Evolutionary conservation across 352 stramenopile genomes (phyloP).

Genomic region (Phytophthora syringae): DNA sequence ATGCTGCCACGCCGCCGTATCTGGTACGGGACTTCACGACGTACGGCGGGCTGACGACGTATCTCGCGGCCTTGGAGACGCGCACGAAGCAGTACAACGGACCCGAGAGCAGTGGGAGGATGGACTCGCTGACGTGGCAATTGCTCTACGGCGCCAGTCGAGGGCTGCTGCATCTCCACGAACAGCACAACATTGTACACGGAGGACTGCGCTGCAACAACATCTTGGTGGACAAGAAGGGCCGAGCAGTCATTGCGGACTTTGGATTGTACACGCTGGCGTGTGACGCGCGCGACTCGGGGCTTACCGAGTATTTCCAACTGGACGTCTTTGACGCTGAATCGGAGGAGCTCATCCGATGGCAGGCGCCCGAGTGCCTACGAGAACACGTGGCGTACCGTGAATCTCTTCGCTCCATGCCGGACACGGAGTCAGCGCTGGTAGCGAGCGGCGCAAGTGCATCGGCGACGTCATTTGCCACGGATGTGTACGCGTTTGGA

Average conservation of each 20-base stretch:
- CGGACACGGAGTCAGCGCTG: constrained; percentile 17
- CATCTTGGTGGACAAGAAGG: constrained; percentile 75
- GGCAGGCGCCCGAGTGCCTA: constrained; percentile 73
- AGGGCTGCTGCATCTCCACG: constrained; percentile 69
- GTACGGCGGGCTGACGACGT: constrained; percentile 57
- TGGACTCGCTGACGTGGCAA: constrained; percentile 58
- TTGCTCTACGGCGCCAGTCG: constrained; percentile 65
- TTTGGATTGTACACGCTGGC: constrained; percentile 54
- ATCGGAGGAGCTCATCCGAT: constrained; percentile 60
- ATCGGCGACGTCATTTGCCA: constrained; percentile 45
- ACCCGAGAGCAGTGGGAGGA: constrained; percentile 33
- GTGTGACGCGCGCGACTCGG: constrained; percentile 45
- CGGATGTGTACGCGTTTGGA: constrained; percentile 78
- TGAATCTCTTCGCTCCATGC: constrained; percentile 34
- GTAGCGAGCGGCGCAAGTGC: constrained; percentile 21
- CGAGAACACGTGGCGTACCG: constrained; percentile 40
- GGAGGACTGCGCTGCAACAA: constrained; percentile 71
- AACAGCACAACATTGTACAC: constrained; percentile 60
- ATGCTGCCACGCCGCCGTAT: constrained; percentile 52
- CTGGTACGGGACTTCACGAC: constrained; percentile 69
- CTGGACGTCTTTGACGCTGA: constrained; percentile 42
- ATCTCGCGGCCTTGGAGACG: constrained; percentile 52
- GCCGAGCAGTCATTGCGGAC: constrained; percentile 64
- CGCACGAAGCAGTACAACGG: constrained; percentile 42
- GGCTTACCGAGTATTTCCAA: constrained; percentile 42